Base-by-base conservation (phyloP, 2,329 filamentous ascomycete genomes). In the Achaetomium macrosporum region DNA sequence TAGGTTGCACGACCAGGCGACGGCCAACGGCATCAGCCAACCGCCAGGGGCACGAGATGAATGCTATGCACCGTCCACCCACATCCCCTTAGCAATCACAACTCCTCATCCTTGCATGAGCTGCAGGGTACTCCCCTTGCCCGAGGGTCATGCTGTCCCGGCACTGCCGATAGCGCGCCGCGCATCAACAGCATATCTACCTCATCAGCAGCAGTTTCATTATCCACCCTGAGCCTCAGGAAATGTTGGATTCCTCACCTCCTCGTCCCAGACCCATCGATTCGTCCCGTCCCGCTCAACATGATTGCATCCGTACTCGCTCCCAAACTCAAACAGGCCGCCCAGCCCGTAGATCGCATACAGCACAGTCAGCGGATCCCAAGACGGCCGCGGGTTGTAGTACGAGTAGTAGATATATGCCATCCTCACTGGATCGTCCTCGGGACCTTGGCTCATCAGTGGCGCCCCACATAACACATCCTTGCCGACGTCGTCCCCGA, bases 401-500 rank as follows among this genome's bases (percentile, higher is more conserved):
- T 70, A 71, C 12, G 68, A 66, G 56, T 74, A 73, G 59, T 68
- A 75, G 1, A 66, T 54, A 52, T 75, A 75, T 2, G 71, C 71
- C 25, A 63, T 63, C 3, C 66, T 59, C 1, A 72, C 64, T 0
- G 71, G 71, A 35, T 73, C 70, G 12, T 55, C 54, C 6, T 31
- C 35, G 0, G 63, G 69, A 0, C 64, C 68, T 10, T 66, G 50
- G 9, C 55, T 58, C 19, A 69, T 68, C 8, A 77, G 60, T 2
- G 39, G 40, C 1, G 59, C 64, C 3, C 75, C 76, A 0, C 73
- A 71, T 3, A 64, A 55, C 16, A 78, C 71, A 12, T 63, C 42
- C 2, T 59, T 58, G n/a, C 76, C 74, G 1, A 78, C 62, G 52
- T 78, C 74, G 12, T 55, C 59, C 11, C 76, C 76, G 2, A 69